phyloP scores from a whole-genome alignment of 2,329 filamentous ascomycete species.

The Juglanconis oblonga region DNA sequence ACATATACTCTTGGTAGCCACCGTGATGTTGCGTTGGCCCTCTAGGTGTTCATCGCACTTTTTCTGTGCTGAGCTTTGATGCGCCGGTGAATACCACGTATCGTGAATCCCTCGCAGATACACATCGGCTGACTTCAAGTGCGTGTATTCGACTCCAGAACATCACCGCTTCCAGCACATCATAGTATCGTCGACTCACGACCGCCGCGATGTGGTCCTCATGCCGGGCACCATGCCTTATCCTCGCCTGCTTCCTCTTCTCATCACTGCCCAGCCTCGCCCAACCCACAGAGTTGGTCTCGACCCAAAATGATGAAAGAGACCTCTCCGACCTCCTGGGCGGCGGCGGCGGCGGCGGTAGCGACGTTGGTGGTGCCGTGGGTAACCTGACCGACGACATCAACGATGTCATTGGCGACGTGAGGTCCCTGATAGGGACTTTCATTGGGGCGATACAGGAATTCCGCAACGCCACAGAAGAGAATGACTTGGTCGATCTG shows the following conservation, averaged over 20 bases:
- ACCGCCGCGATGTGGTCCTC: constrained; percentile 8
- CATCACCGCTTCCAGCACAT: neutral
- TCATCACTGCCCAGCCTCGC: neutral
- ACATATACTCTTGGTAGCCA: neutral
- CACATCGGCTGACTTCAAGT: too few relatives aligned
- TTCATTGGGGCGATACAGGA: constrained; percentile 7
- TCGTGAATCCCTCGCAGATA: too few relatives aligned
- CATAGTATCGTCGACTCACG: neutral
- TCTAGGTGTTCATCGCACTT: too few relatives aligned
- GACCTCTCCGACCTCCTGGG: neutral
- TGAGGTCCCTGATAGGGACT: neutral
- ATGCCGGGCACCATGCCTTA: neutral
- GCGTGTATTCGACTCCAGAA: neutral
- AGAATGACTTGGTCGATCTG: constrained; percentile 12
- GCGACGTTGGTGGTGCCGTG: neutral
- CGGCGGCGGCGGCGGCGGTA: neutral
- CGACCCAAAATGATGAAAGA: constrained; percentile 2
- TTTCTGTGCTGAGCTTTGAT: too few relatives aligned
- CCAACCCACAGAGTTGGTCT: neutral
- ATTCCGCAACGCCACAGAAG: constrained; percentile 9
- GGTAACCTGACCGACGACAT: constrained; percentile 3
- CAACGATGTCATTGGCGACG: constrained; percentile 7
- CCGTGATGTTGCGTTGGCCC: neutral
- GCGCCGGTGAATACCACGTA: too few relatives aligned
- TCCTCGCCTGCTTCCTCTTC: neutral